These are phyloP conservation scores for Coffea canephora DNA, from an alignment of 257 asterid species.

Conservation along the genomic window DNA sequence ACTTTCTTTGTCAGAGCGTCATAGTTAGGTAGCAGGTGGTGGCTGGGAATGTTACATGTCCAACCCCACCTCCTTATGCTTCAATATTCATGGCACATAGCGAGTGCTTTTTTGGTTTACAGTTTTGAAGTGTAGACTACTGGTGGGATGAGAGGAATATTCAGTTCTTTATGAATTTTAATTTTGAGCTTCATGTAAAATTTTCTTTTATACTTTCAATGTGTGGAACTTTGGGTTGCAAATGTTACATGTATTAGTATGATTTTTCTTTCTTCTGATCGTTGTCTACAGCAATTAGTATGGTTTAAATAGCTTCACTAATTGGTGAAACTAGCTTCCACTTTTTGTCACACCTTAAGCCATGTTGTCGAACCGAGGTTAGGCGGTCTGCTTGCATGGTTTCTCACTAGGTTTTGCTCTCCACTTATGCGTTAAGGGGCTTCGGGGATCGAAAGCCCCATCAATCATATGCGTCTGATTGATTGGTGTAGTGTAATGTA, in stretches of 20 bases:
- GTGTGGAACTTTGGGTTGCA: neutral
- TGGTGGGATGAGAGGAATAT: neutral
- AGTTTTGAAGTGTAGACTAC: constrained; percentile 5
- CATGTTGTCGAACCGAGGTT: too few relatives aligned
- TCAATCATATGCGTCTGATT: too few relatives aligned
- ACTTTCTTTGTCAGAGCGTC: neutral
- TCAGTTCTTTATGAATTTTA: constrained; percentile 2
- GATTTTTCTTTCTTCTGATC: neutral
- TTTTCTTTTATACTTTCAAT: neutral
- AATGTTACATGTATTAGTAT: neutral
- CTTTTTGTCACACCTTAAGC: neutral
- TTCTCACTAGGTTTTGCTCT: too few relatives aligned
- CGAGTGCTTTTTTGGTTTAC: constrained; percentile 1
- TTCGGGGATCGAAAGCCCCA: too few relatives aligned
- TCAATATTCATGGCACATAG: neutral
- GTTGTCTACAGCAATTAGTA: neutral
- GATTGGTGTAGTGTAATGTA: too few relatives aligned
- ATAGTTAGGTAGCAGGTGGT: neutral
- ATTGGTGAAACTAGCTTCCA: too few relatives aligned
- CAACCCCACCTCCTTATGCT: neutral
- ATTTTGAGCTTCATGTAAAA: constrained; percentile 1
- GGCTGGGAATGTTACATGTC: constrained; percentile 2
- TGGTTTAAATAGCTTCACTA: neutral
- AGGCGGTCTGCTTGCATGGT: neutral
- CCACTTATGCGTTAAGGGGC: too few relatives aligned